Evolutionary conservation across 1,284 basidiomycete species (phyloP), one percentile per base, ranked within the genome.

Genomic region (Omphalotus olearius): DNA sequence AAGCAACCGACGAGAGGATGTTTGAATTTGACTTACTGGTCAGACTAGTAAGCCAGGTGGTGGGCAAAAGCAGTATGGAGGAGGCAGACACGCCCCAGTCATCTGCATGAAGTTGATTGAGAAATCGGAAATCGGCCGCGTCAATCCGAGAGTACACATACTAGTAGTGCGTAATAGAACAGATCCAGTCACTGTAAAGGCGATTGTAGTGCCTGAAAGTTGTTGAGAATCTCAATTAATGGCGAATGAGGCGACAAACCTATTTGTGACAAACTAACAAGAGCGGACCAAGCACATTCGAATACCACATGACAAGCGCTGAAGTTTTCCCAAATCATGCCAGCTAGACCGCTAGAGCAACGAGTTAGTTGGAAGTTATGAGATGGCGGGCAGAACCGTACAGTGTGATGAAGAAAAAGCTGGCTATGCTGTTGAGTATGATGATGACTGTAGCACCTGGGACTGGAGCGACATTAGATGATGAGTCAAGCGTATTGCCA

Each of bases 251-350:
- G 11, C 30, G 13, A 44, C 70, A 51, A 53, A 79, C 81, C 74
- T 25, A 80, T 67, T 51, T 82, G 75, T 44, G 81, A 61, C 4
- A 73, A 53, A 47, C 74, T 71, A 57, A 82, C 61, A 14, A 75
- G 50, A 11, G 64, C 70, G 3, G 78, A 72, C 80, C 82, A 85
- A 13, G 54, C 58, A 56, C 78, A 82, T 60, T 85, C 83, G 38
- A 77, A 63, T 49, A 68, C 62, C 26, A 80, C 70, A 36, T 66
- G 65, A 35, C 77, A 73, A 17, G 69, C 70, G 35, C 60, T 69
- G 5, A 66, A 62, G 38, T 58, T 64, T 1, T 69, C 62, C 47
- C 66, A 60, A 4, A 73, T 61, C 1, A 72, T 43, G 54, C 76
- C 73, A 6, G 68, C 66, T 17, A 78, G 54, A 10, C 69, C 69